Percentiles rank a stretch among this genome's conserved stretches.
phyloP scores from a whole-genome alignment of 2,329 filamentous ascomycete species.

The Lasiodiplodia theobromae region DNA sequence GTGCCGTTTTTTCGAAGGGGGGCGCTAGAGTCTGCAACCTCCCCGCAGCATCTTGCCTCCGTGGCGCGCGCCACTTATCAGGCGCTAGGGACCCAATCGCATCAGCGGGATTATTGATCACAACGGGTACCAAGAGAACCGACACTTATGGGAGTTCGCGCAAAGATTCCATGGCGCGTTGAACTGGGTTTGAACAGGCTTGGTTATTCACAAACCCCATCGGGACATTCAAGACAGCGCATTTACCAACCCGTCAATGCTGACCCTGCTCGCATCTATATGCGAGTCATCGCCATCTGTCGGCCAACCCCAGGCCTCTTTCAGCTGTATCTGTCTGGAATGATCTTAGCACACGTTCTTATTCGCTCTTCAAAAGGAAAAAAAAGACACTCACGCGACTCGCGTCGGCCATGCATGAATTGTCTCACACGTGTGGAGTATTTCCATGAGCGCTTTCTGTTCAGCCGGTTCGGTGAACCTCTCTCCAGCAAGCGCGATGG shows the following conservation, averaged over 20 bases:
- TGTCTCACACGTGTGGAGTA: constrained; percentile 57
- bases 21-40: constrained; percentile 2
- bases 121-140: neutral
- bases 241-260: constrained; percentile 25
- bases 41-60: neutral
- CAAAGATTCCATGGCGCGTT: neutral
- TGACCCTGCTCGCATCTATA: constrained; percentile 14
- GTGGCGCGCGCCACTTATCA: neutral
- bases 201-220: neutral
- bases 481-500: constrained; percentile 52
- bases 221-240: constrained; percentile 6
- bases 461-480: constrained; percentile 56
- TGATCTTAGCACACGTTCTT: neutral
- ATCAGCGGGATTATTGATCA: constrained; percentile 4
- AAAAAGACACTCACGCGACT: constrained; percentile 47
- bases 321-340: constrained; percentile 29
- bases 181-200: neutral
- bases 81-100: neutral
- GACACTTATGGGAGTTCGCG: neutral
- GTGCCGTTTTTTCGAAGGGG: neutral
- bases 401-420: constrained; percentile 63
- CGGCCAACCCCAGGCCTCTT: constrained; percentile 31
- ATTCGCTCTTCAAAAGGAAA: no score
- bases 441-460: constrained; percentile 57
- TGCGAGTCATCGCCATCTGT: neutral